Evolutionary conservation across 2,329 filamentous ascomycete genomes (phyloP), one percentile per base, ranked within the genome.

Genomic region (Penicillium sp.): DNA sequence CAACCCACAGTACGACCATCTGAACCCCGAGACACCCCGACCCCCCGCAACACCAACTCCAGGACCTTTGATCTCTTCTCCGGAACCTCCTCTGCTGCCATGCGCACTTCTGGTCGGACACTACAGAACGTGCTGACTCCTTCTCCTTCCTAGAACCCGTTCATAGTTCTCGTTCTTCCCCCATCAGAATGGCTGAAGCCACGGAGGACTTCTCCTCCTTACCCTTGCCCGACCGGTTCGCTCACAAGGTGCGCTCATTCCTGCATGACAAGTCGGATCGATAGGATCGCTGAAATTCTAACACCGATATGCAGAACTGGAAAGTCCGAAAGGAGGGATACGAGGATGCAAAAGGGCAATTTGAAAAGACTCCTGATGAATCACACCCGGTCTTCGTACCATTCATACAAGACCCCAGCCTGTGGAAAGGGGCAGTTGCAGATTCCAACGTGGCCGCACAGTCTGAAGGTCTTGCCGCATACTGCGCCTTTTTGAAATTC

Each of bases 361-460:
- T 98, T 69, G 84, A 89, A 66, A 76, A 81, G 51, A 88, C 90
- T 6, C 84, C 88, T 53, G 85, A 90, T 71, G 91, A 97, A 67
- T 80, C 83, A 60, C 87, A 94, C 66, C 83, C 89, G 12, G 84
- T 84, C 32, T 96, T 98, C 62, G 80, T 83, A 60, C 88, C 91
- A 1, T 98, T 97, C 64, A 72, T 93, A 53, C 82, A 86, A 65
- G 93, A 98, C 59, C 77, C 89, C 1, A 75, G 82, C 55, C 69
- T 98, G 53, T 96, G 89, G 91, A 97, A 97, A 69, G 84, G 83
- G 32, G 93, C 90, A 1, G 91, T 93, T 6, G 83, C 84, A 61
- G 93, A 98, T 70, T 93, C 90, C 48, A 98, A 98, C 63, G 93
- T 98, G 51, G 93, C 91, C 17, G 93, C 94, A 31, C 93, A 98